Evolutionary conservation across 352 stramenopile species (phyloP).

Genomic region (Elongisporangium anandrum): DNA sequence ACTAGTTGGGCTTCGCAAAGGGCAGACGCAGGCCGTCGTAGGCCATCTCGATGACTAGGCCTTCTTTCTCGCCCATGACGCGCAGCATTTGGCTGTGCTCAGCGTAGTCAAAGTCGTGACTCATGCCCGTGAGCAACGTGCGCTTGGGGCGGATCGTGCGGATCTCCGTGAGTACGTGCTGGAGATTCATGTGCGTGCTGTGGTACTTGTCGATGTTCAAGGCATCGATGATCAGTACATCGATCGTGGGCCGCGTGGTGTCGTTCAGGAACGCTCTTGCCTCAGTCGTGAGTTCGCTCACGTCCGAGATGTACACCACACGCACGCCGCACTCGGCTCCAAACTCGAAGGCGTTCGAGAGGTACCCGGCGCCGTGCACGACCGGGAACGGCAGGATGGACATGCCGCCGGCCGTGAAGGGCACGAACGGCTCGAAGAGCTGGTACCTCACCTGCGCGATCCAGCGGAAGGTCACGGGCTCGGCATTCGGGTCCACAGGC

Average conservation of each 20-base stretch:
- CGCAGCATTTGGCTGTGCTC: constrained; percentile 37
- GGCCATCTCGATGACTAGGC: constrained; percentile 74
- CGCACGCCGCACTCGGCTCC: constrained; percentile 55
- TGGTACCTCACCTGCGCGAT: constrained; percentile 73
- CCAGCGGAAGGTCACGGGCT: constrained; percentile 56
- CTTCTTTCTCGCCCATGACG: constrained; percentile 43
- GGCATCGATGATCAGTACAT: constrained; percentile 81
- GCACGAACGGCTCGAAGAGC: constrained; percentile 42
- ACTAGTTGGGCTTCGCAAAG: constrained; percentile 20
- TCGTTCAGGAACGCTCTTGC: constrained; percentile 56
- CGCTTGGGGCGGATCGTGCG: constrained; percentile 53
- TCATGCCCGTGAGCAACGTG: constrained; percentile 83
- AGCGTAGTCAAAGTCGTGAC: constrained; percentile 80
- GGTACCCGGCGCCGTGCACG: constrained; percentile 75
- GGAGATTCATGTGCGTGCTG: constrained; percentile 83
- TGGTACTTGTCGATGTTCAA: constrained; percentile 74
- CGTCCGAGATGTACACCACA: constrained; percentile 88
- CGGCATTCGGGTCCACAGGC: constrained; percentile 7
- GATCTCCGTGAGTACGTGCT: constrained; percentile 64
- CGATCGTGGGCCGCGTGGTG: constrained; percentile 42
- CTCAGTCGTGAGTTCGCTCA: constrained; percentile 70
- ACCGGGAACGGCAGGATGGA: constrained; percentile 71
- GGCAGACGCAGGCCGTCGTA: constrained; percentile 68
- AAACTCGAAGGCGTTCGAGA: constrained; percentile 79
- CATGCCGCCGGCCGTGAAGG: constrained; percentile 46